Base-by-base conservation (phyloP, 768 basidiomycete genomes). In the Trichaptum fuscoviolaceum region DNA sequence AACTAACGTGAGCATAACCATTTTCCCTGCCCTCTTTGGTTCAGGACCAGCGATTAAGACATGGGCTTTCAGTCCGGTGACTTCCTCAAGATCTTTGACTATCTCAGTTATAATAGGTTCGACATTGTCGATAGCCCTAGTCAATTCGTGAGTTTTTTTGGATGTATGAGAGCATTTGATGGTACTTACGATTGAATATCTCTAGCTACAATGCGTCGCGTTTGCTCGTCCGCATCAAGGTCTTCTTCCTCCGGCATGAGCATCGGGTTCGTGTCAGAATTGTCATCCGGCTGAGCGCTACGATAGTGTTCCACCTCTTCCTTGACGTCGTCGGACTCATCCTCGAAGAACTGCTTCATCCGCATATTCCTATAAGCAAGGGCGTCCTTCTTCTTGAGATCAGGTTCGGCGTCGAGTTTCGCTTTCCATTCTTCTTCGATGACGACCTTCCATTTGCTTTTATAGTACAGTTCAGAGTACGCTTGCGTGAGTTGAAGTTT, bases 311-410 rank as follows among this genome's bases (percentile, higher is more conserved):
- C 59, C 59, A 61, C 59, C 15, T 61, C 59, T 15, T 15, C 59
- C 23, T 61, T 61, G 25, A 61, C 23, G 30, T 34, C 30, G 59
- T 3, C 59, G 8, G 59, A 24, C 23, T 61, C 23, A 23, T 5
- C 59, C 17, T 61, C 59, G 59, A 25, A 61, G 10, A 34, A 25
- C 23, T 61, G 25, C 23, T 61, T 61, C 24, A 61, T 61, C 59
- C 24, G 4, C 30, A 25, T 61, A 34, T 61, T 61, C 25, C 59
- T 25, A 24, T 25, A 61, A 9, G 59, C 59, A 17, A 61, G 42
- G 20, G 15, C 10, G 20, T 52, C 42, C 20, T 52, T 52, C 42
- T 52, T 52, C 42, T 52, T 12, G 42, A 52, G 42, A 52, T 52
- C 15, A 52, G 42, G 42, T 52, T 52, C 42, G 42, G 42, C 42